Evolutionary conservation across 441 rosid species (phyloP).

Genomic region (Geranium incanum): DNA sequence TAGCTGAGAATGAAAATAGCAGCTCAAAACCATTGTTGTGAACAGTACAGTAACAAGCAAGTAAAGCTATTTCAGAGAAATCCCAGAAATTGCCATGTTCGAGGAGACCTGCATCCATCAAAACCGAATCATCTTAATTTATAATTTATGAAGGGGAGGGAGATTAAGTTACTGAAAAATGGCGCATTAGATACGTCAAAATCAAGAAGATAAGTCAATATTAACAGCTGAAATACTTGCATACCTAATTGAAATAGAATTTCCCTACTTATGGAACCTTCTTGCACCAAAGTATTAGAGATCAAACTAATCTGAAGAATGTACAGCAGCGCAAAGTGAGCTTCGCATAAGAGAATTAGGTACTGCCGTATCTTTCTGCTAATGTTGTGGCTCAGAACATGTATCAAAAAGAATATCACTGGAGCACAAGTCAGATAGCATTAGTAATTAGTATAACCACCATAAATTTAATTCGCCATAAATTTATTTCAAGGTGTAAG

Average conservation of each 20-base stretch:
- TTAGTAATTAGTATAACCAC: constrained; percentile 26
- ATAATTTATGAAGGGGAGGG: not conserved
- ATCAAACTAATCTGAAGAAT: constrained; percentile 78
- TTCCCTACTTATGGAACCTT: constrained; percentile 57
- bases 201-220: constrained; percentile 9
- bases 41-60: constrained; percentile 93
- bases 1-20: constrained; percentile 92
- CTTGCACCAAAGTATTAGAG: constrained; percentile 50
- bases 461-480: constrained; percentile 14
- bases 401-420: constrained; percentile 89
- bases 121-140: not conserved
- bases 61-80: constrained; percentile 88
- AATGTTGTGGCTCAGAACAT: constrained; percentile 88
- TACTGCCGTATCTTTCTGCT: constrained; percentile 74
- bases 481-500: constrained; percentile 8
- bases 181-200: constrained; percentile 1
- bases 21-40: constrained; percentile 94
- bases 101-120: constrained; percentile 69
- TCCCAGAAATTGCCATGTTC: constrained; percentile 74
- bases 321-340: constrained; percentile 87
- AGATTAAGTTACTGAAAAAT: not conserved
- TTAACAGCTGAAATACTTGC: constrained; percentile 23
- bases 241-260: constrained; percentile 77
- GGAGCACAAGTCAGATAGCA: constrained; percentile 36
- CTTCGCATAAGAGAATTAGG: constrained; percentile 91